Evolutionary conservation across 495 filamentous ascomycete genomes (phyloP).

Genomic region (Podospora pseudopauciseta): DNA sequence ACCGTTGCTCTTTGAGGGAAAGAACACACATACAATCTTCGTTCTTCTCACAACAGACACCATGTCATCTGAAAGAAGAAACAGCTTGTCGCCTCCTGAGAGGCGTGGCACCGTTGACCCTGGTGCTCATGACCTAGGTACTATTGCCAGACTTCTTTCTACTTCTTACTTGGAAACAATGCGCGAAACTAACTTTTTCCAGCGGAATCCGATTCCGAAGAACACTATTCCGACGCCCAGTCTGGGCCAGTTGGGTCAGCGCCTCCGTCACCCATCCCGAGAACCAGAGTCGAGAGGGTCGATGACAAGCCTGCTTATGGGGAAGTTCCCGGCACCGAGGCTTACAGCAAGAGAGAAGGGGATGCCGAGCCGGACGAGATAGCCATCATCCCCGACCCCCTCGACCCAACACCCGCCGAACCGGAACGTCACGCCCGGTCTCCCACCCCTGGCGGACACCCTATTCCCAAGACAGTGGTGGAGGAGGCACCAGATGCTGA

Average conservation of each 20-base stretch:
- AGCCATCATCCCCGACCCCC: constrained; percentile 48
- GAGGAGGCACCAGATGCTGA: constrained; percentile 45
- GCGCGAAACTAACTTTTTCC: constrained; percentile 15
- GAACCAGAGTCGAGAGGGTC: constrained; percentile 78
- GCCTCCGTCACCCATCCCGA: constrained; percentile 65
- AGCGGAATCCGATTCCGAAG: constrained; percentile 68
- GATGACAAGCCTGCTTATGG: constrained; percentile 65
- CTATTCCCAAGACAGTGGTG: constrained; percentile 48
- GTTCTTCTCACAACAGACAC: neutral
- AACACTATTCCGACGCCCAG: constrained; percentile 88
- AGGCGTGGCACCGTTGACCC: constrained; percentile 67
- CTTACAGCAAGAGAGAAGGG: constrained; percentile 66
- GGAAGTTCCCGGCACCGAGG: constrained; percentile 80
- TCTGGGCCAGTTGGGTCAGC: constrained; percentile 58
- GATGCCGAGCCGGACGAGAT: constrained; percentile 82
- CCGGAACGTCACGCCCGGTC: constrained; percentile 25
- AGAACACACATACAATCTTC: neutral
- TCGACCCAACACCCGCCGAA: constrained; percentile 20
- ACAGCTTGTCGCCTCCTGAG: constrained; percentile 62
- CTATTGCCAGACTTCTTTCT: neutral
- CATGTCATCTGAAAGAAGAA: constrained; percentile 29
- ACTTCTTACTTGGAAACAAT: neutral
- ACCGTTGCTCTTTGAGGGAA: neutral
- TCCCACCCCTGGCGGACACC: constrained; percentile 39
- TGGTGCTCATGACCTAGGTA: constrained; percentile 81